phyloP scores from a whole-genome alignment of 2,329 filamentous ascomycete genomes.

The Monosporascus cannonballus region DNA sequence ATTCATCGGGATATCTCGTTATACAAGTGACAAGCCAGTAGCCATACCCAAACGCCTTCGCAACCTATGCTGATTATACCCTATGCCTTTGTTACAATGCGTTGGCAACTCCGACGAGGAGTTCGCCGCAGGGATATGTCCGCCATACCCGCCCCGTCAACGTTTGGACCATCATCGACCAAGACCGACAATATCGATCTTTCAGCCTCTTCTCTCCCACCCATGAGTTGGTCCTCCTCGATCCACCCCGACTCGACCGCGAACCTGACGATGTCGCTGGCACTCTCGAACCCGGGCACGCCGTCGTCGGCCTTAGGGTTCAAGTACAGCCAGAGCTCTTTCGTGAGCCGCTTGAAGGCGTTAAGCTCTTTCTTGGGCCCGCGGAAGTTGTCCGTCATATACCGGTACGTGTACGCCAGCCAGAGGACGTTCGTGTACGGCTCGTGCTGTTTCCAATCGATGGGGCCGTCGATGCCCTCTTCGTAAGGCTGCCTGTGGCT shows the following conservation, averaged over 20 bases:
- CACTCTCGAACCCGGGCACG: conserved; percentile 46
- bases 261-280: conserved; percentile 51
- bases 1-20: background rate
- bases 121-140: conserved; percentile 17
- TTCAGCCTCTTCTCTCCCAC: conserved; percentile 24
- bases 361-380: conserved; percentile 40
- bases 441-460: conserved; percentile 48
- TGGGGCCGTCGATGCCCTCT: conserved; percentile 36
- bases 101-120: conserved; percentile 12
- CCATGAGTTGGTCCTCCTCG: conserved; percentile 44
- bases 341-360: conserved; percentile 41
- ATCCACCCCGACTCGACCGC: conserved; percentile 54
- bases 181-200: conserved; percentile 27
- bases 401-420: conserved; percentile 56
- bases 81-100: background rate
- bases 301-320: conserved; percentile 42
- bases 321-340: conserved; percentile 48
- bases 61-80: background rate
- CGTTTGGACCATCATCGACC: conserved; percentile 8
- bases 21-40: background rate
- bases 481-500: conserved; percentile 43
- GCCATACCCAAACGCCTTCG: background rate
- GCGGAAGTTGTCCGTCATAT: conserved; percentile 40
- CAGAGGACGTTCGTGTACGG: conserved; percentile 62
- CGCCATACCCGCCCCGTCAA: conserved; percentile 1